Base-by-base conservation (phyloP, 164 flowering plant genomes). In the Echeveria elegans region DNA sequence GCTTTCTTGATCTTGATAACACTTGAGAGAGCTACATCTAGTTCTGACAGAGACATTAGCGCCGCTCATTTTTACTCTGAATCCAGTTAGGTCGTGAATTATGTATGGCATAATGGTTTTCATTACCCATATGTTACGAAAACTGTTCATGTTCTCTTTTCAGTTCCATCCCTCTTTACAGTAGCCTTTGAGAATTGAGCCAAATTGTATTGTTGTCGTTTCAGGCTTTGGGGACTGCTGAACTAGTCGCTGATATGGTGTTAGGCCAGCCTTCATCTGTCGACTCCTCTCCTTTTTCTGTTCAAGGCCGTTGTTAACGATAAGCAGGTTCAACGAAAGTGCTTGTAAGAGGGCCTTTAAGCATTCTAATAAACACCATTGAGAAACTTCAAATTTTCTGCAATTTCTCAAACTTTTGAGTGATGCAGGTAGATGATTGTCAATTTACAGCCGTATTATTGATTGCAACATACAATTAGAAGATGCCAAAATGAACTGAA, bases 221-320 rank as follows among this genome's bases (percentile, higher is more conserved):
- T 30, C 82, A 93, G 97, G 97, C 95, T 67, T 28, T 86, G 52
- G 96, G 97, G 29, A 94, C 98, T 72, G 98, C 98, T 64, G 98
- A 94, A 78, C 82, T 94, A 91, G 76, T 94, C 37, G 26, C 37
- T 48, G 66, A 63, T 40, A 63, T 63, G 43, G 66, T 63, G 24
- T 40, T 63, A 40, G 66, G 47, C 29, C 36, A 63, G 36, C 45
- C 45, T 8, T 34, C 41, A 24, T 31, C 26, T 28, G 47, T 63
- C 18, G 66, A 34, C 14, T 36, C 29, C 41, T 36, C 66, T 32
- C 66, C 66, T 63, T 63, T 63, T 32, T 29, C 66, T 24, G 41
- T 37, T 63, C n/a, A 63, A 34, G 47, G 47, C 23, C 66, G 66
- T 6, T 63, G 45, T 29, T 63, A 23, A 62, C n/a, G 7, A 32